A percentile compares a stretch with the other conserved stretches of the same genome.
These are phyloP conservation scores for Pseudocercospora pini-densiflorae DNA, from an alignment of 2,329 filamentous ascomycete species.

Conservation along the genomic window DNA sequence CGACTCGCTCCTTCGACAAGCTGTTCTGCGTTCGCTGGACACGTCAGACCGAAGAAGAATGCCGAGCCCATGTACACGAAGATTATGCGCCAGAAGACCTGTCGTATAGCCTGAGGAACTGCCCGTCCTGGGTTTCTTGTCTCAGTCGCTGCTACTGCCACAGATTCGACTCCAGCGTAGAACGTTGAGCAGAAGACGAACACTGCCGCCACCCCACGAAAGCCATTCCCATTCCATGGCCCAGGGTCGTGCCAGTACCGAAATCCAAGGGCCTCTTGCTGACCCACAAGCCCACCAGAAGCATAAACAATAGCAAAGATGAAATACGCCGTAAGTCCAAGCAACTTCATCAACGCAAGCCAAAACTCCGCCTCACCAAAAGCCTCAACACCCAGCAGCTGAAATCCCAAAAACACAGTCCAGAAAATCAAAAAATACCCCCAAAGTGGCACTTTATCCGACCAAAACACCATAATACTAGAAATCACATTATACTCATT, in stretches of 20 bases:
- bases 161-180: slow-evolving; percentile 58
- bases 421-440: slow-evolving; percentile 50
- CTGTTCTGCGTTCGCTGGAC: slow-evolving; percentile 68
- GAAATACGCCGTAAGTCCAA: slow-evolving; percentile 45
- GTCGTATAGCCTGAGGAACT: slow-evolving; percentile 38
- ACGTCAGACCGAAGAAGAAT: slow-evolving; percentile 76
- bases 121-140: slow-evolving; percentile 56
- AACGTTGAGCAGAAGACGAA: slow-evolving; percentile 51
- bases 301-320: slow-evolving; percentile 48
- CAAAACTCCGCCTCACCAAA: slow-evolving; percentile 53
- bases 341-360: slow-evolving; percentile 48
- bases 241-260: slow-evolving; percentile 46
- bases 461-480: slow-evolving; percentile 70
- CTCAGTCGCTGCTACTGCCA: slow-evolving; percentile 59
- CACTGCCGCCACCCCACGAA: slow-evolving; percentile 47
- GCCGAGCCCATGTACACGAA: slow-evolving; percentile 72
- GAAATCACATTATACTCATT: slow-evolving; percentile 74
- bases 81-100: slow-evolving; percentile 41
- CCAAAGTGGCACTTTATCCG: slow-evolving; percentile 52
- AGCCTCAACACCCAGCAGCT: slow-evolving; percentile 46
- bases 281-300: slow-evolving; percentile 36
- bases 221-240: slow-evolving; percentile 44
- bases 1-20: slow-evolving; percentile 66
- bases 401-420: slow-evolving; percentile 44
- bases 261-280: slow-evolving; percentile 36